phyloP scores from a whole-genome alignment of 2,329 filamentous ascomycete species.

The Pseudogymnoascus sp. region DNA sequence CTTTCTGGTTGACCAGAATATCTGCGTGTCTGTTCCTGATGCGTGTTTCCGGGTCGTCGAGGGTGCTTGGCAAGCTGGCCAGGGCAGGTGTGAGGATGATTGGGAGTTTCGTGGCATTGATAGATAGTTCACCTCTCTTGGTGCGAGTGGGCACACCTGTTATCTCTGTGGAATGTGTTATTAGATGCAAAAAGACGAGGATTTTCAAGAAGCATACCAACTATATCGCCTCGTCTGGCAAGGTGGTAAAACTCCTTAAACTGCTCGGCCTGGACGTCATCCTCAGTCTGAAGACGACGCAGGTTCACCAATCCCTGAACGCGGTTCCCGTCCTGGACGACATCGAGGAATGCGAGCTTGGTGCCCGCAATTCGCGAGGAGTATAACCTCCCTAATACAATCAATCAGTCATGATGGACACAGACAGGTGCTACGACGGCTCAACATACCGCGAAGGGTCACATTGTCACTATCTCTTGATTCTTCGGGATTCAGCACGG shows the following conservation, averaged over 20 bases:
- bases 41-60: conserved; percentile 63
- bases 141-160: conserved; percentile 63
- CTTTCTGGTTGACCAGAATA: conserved; percentile 64
- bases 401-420: conserved; percentile 12
- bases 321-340: conserved; percentile 62
- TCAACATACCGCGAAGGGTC: conserved; percentile 22
- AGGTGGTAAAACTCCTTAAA: conserved; percentile 56
- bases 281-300: conserved; percentile 34
- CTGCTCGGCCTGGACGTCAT: conserved; percentile 29
- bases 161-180: conserved; percentile 36
- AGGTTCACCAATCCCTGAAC: conserved; percentile 72
- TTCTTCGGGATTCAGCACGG: conserved; percentile 29
- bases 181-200: conserved; percentile 11
- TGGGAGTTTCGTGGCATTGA: conserved; percentile 61
- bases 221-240: conserved; percentile 72
- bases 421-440: conserved; percentile 8
- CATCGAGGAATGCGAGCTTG: conserved; percentile 76
- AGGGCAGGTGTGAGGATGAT: conserved; percentile 67
- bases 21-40: conserved; percentile 77
- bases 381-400: conserved; percentile 58
- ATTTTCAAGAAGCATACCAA: conserved; percentile 48
- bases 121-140: conserved; percentile 63
- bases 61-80: conserved; percentile 63
- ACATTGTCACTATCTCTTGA: conserved; percentile 13
- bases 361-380: conserved; percentile 63